These are phyloP conservation scores for Protomyces gravidus DNA, from an alignment of 1,139 yeast genomes.

Conservation along the genomic window DNA sequence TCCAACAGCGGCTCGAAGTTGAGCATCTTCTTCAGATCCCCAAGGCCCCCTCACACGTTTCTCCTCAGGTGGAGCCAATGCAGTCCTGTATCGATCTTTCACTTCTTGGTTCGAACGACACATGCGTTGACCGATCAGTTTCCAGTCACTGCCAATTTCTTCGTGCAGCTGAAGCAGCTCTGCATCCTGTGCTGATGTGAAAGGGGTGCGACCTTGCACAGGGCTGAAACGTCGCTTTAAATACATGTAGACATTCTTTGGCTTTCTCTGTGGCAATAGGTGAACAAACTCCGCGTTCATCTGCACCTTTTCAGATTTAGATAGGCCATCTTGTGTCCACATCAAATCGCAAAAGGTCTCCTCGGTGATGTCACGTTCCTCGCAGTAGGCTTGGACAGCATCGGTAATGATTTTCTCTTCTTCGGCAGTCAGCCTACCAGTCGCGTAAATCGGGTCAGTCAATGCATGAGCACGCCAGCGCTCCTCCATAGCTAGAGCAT, in stretches of 20 bases:
- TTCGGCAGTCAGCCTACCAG: constrained; percentile 6
- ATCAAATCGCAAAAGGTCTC: constrained; percentile 10
- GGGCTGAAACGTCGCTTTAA: constrained; percentile 8
- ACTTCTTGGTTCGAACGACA: constrained; percentile 14
- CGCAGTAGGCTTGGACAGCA: constrained; percentile 11
- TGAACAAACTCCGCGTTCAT: constrained; percentile 5
- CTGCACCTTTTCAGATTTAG: neutral
- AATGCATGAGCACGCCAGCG: constrained; percentile 1
- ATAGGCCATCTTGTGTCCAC: constrained; percentile 6
- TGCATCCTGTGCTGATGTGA: constrained; percentile 11
- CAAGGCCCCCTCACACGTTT: neutral
- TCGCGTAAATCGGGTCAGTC: neutral
- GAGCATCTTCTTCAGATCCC: neutral
- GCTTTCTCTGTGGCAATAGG: constrained; percentile 4
- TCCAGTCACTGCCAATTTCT: constrained; percentile 18
- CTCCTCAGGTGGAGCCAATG: constrained; percentile 5
- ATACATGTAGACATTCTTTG: constrained; percentile 3
- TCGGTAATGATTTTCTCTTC: neutral
- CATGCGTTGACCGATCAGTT: constrained; percentile 1
- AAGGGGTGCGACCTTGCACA: constrained; percentile 2
- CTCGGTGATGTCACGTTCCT: neutral
- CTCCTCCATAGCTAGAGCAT: neutral
- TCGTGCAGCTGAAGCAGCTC: neutral
- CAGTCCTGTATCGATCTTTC: constrained; percentile 10
- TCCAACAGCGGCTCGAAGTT: neutral